These are phyloP conservation scores for Lasiosphaeria ovina DNA, from an alignment of 495 filamentous ascomycete species.

Conservation along the genomic window DNA sequence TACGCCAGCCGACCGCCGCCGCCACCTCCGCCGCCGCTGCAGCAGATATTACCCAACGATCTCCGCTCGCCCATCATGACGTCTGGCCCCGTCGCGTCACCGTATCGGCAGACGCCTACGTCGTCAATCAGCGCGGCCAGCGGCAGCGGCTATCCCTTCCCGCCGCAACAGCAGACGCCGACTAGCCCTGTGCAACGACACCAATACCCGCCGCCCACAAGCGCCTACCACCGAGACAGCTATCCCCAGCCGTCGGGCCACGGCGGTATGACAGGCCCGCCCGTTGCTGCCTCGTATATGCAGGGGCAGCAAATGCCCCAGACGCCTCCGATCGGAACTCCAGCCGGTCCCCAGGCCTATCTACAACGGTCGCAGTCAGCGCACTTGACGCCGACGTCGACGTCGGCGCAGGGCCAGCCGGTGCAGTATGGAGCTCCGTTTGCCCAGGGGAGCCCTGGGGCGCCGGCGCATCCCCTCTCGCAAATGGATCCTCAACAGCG, in stretches of 20 bases:
- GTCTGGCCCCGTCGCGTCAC: conserved; percentile 49
- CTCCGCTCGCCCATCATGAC: conserved; percentile 50
- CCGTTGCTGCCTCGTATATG: conserved; percentile 39
- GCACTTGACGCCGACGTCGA: conserved; percentile 57
- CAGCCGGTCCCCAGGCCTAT: conserved; percentile 40
- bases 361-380: conserved; percentile 48
- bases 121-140: conserved; percentile 41
- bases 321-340: conserved; percentile 48
- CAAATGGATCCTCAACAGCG: conserved; percentile 45
- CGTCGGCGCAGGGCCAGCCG: conserved; percentile 55
- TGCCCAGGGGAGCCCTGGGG: conserved; percentile 54
- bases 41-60: conserved; percentile 47
- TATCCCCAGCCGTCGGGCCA: conserved; percentile 40
- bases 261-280: conserved; percentile 44
- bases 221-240: conserved; percentile 48
- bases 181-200: conserved; percentile 49
- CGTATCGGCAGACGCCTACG: conserved; percentile 51
- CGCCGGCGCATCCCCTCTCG: conserved; percentile 41
- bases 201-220: conserved; percentile 39
- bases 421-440: conserved; percentile 47
- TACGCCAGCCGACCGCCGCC: conserved; percentile 45
- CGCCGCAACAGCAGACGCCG: conserved; percentile 51
- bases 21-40: conserved; percentile 50
- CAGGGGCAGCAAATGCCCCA: conserved; percentile 49
- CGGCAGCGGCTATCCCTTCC: conserved; percentile 52